Evolutionary conservation across 2,329 filamentous ascomycete species (phyloP), one percentile per base, ranked within the genome.

Genomic region (Clarireedia paspali): DNA sequence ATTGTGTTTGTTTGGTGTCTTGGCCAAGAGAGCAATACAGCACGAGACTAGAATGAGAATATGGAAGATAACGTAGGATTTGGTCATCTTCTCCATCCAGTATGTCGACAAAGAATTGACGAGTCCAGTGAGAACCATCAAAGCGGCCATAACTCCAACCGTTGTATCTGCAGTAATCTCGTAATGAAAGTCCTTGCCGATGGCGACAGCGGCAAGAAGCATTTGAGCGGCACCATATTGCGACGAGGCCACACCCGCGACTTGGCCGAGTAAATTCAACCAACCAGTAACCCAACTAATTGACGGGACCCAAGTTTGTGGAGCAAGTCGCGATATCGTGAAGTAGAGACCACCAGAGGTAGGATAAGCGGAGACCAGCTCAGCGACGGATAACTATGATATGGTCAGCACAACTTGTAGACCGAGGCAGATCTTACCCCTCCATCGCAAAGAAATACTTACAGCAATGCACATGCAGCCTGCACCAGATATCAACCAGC

Each of bases 71-170:
- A 81, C 79, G 62, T 83, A 83, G 30, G 71, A 71, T 63, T 78
- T 79, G 57, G 79, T 79, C 69, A 82, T 76, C 62, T 77, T 77
- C 67, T 80, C 79, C 70, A 83, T 76, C 77, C 78, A 80, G 56
- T 74, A 75, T 0, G 80, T 82, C 7, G 77, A 76, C 50, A 82
- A 67, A 4, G 75, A 80, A 70, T 83, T 82, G 62, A 82, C 73
- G 1, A 75, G 58, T 15, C 76, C 78, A 61, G 76, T 76, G 5
- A 81, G 58, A 36, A 82, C 67, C 4, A 77, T 77, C 24, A 81
- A 68, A 5, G 70, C 76, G 20, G 76, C 78, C 79, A 82, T 82
- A 52, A 81, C 78, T 55, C 74, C 79, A 24, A 82, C 73, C 2
- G 77, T 67, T 73, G 58, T 77, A 71, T 59, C 71, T 65, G 51